Evolutionary conservation across 2,329 filamentous ascomycete species (phyloP).

Genomic region (Cryphonectria radicalis): DNA sequence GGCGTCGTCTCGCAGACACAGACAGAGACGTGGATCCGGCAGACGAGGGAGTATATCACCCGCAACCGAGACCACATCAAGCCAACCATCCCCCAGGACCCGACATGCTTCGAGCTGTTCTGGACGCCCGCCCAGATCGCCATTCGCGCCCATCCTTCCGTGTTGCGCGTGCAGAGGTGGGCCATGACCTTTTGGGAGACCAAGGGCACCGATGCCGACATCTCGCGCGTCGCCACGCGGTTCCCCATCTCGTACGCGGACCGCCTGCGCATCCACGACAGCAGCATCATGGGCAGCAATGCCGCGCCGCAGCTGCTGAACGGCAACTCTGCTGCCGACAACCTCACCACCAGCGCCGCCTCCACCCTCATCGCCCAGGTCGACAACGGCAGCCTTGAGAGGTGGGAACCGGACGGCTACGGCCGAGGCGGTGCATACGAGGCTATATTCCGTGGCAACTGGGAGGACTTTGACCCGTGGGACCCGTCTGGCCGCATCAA

Average conservation of each 20-base stretch:
- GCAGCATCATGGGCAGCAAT: constrained; percentile 41
- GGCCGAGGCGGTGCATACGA: constrained; percentile 61
- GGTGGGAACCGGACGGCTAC: constrained; percentile 73
- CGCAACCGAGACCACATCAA: constrained; percentile 51
- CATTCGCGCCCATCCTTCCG: constrained; percentile 67
- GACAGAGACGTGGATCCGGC: constrained; percentile 61
- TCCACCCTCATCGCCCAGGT: constrained; percentile 66
- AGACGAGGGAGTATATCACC: constrained; percentile 63
- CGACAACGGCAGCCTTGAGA: constrained; percentile 72
- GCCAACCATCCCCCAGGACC: constrained; percentile 63
- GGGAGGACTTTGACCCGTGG: constrained; percentile 62
- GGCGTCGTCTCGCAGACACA: constrained; percentile 63
- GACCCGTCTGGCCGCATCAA: constrained; percentile 56
- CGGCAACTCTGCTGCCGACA: constrained; percentile 36
- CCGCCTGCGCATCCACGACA: constrained; percentile 68
- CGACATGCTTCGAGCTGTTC: constrained; percentile 74
- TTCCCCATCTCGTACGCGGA: constrained; percentile 72
- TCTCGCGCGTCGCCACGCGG: constrained; percentile 56
- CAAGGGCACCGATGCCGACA: constrained; percentile 49
- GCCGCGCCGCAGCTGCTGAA: constrained; percentile 37
- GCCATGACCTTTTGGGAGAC: constrained; percentile 70
- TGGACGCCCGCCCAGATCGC: constrained; percentile 73
- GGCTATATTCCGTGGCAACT: constrained; percentile 56
- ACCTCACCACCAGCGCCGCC: constrained; percentile 40
- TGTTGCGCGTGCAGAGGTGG: constrained; percentile 67